phyloP scores from a whole-genome alignment of 2,329 filamentous ascomycete species.

The Pseudocercospora cruenta region DNA sequence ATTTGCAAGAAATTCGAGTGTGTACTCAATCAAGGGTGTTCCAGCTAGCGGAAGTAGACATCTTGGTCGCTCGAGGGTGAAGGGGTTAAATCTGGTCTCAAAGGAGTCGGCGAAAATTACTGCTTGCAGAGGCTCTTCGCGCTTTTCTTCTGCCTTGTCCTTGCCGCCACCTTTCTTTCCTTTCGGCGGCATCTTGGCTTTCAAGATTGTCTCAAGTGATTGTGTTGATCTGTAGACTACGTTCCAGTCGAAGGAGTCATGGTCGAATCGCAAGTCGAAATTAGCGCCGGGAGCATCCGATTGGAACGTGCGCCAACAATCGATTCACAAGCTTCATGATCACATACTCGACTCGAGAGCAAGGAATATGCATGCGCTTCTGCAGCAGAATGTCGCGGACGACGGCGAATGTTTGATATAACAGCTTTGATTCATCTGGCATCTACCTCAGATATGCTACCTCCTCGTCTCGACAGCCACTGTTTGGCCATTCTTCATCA shows the following conservation, averaged over 20 bases:
- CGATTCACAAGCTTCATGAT: neutral
- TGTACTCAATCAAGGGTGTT: slow-evolving; percentile 94
- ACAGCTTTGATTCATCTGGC: neutral
- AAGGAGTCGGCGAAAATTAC: slow-evolving; percentile 90
- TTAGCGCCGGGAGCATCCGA: neutral
- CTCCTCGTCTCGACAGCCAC: neutral
- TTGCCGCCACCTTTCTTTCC: slow-evolving; percentile 46
- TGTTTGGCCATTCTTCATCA: neutral
- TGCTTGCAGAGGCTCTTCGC: slow-evolving; percentile 66
- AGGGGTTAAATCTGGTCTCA: slow-evolving; percentile 86
- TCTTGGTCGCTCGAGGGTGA: slow-evolving; percentile 86
- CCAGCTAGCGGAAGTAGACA: slow-evolving; percentile 93
- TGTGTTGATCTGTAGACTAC: neutral
- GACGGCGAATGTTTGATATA: neutral
- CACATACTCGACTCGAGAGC: neutral
- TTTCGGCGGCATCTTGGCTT: slow-evolving; percentile 52
- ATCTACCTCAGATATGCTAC: slow-evolving; percentile 6
- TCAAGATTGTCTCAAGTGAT: slow-evolving; percentile 8
- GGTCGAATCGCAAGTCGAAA: neutral
- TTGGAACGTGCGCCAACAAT: neutral
- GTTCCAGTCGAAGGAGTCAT: neutral
- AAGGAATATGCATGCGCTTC: neutral
- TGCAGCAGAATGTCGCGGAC: neutral
- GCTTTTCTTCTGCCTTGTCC: slow-evolving; percentile 58
- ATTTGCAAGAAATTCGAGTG: slow-evolving; percentile 92